Conservation (phyloP, 1,284 basidiomycete genomes). For the Rhodotorula sp. region DNA sequence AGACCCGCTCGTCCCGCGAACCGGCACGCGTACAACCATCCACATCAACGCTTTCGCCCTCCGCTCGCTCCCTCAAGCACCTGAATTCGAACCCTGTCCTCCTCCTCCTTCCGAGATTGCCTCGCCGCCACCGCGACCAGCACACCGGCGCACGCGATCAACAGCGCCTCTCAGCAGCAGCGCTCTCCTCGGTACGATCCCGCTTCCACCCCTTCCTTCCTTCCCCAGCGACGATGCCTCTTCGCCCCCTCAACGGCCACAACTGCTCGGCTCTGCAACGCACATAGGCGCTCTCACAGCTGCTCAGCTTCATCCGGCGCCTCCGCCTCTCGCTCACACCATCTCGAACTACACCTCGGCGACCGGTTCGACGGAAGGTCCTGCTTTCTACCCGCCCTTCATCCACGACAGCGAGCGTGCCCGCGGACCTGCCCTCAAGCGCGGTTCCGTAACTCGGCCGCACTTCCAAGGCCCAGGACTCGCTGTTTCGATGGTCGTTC, state of each 20-base stretch:
- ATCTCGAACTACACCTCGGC: constrained; percentile 13
- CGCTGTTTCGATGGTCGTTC: constrained; percentile 21
- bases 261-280: not conserved
- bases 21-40: constrained; percentile 12
- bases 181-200: constrained; percentile 1
- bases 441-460: not conserved
- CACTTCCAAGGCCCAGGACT: constrained; percentile 18
- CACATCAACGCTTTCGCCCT: constrained; percentile 31
- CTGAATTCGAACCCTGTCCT: constrained; percentile 28
- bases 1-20: constrained; percentile 26
- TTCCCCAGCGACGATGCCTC: not conserved
- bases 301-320: not conserved
- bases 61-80: constrained; percentile 19
- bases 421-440: not conserved
- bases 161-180: constrained; percentile 4
- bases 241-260: not conserved
- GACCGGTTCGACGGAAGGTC: not conserved
- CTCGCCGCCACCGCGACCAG: constrained; percentile 12
- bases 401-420: no score
- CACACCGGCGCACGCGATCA: constrained; percentile 29
- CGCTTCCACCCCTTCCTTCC: constrained; percentile 19
- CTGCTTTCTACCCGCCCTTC: not conserved
- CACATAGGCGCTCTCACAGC: not conserved
- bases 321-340: constrained; percentile 11
- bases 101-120: not conserved